phyloP scores from a whole-genome alignment of 805 yeast species.

The Candida hungchunana region DNA sequence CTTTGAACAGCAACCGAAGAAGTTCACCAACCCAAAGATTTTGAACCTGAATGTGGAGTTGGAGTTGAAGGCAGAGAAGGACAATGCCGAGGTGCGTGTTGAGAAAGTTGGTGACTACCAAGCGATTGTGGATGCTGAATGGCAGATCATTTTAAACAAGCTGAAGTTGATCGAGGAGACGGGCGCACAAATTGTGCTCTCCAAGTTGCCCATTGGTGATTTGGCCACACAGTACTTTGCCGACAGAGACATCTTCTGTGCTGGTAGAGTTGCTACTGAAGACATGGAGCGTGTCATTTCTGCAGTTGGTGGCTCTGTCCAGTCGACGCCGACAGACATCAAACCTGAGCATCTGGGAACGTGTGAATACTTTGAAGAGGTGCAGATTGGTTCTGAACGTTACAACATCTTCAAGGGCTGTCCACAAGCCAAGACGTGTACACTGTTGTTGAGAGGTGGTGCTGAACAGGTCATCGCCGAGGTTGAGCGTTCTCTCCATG shows the following conservation, averaged over 20 bases:
- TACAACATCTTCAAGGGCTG: constrained; percentile 92
- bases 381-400: constrained; percentile 94
- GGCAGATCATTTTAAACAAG: constrained; percentile 88
- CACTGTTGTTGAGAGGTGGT: constrained; percentile 91
- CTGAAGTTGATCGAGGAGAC: constrained; percentile 75
- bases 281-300: constrained; percentile 89
- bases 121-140: constrained; percentile 97
- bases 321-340: constrained; percentile 72
- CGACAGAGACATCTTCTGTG: constrained; percentile 93
- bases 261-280: constrained; percentile 86
- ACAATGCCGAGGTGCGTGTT: constrained; percentile 96
- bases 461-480: constrained; percentile 98
- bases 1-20: constrained; percentile 96
- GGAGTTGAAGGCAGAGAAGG: constrained; percentile 97
- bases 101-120: constrained; percentile 93
- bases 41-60: constrained; percentile 85
- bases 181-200: constrained; percentile 90
- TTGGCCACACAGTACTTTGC: constrained; percentile 98
- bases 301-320: constrained; percentile 92
- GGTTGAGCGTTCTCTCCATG: constrained; percentile 95
- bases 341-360: constrained; percentile 72
- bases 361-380: constrained; percentile 83
- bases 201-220: constrained; percentile 96
- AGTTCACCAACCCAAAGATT: constrained; percentile 73
- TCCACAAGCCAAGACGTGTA: constrained; percentile 89